Conservation (phyloP, 805 yeast genomes). For the Teunomyces barrocoloradensis region DNA sequence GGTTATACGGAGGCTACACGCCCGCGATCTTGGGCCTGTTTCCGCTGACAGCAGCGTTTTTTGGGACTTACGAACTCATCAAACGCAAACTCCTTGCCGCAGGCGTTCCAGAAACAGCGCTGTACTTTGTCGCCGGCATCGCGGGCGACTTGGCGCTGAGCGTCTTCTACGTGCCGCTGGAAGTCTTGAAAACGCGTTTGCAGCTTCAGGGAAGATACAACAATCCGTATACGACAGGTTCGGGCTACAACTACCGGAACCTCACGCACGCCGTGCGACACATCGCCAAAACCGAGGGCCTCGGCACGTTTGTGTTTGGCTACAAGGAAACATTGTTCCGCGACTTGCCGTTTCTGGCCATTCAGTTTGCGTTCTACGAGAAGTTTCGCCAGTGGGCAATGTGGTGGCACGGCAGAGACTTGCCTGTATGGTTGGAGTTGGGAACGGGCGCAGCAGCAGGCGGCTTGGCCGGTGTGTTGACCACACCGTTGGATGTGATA, state of each 20-base stretch:
- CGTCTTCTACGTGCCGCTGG: conserved; percentile 90
- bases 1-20: conserved; percentile 87
- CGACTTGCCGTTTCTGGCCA: conserved; percentile 93
- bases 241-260: conserved; percentile 87
- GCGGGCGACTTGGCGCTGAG: conserved; percentile 92
- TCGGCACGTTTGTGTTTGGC: conserved; percentile 76
- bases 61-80: conserved; percentile 81
- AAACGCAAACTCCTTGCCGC: conserved; percentile 69
- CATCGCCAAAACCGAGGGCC: conserved; percentile 69
- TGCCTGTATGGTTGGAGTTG: conserved; percentile 63
- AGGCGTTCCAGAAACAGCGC: conserved; percentile 68
- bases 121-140: conserved; percentile 84
- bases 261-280: conserved; percentile 66
- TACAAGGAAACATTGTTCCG: conserved; percentile 91
- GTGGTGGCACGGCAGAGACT: conserved; percentile 34
- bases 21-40: conserved; percentile 92
- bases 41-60: conserved; percentile 93
- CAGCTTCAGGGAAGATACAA: conserved; percentile 89
- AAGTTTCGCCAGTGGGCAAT: conserved; percentile 66
- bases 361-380: conserved; percentile 95
- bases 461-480: conserved; percentile 82
- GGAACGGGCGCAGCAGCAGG: conserved; percentile 95
- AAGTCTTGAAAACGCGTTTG: conserved; percentile 87
- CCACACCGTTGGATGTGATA: conserved; percentile 90
- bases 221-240: conserved; percentile 64